These are phyloP conservation scores for Achlya hypogyna DNA, from an alignment of 352 stramenopile species.

Conservation along the genomic window DNA sequence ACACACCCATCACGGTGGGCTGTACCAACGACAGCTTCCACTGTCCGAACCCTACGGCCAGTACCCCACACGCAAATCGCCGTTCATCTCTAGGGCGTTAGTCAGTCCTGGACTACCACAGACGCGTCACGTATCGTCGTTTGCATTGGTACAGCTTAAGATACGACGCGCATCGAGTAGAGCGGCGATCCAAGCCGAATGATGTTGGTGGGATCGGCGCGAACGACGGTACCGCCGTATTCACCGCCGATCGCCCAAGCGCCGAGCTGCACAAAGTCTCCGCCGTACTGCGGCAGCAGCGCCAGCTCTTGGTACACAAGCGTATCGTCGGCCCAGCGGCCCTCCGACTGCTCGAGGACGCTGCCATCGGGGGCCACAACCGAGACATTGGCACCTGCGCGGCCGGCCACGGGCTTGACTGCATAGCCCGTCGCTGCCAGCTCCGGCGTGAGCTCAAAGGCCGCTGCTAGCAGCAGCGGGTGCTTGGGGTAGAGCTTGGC, in stretches of 20 bases:
- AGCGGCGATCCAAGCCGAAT: background rate
- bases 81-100: too few species aligned
- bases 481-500: constrained; percentile 3
- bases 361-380: background rate
- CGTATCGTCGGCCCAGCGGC: constrained; percentile 3
- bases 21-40: too few species aligned
- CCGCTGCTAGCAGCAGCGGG: background rate
- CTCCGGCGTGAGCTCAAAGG: constrained; percentile 8
- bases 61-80: too few species aligned
- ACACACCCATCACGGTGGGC: too few species aligned
- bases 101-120: too few species aligned
- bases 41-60: too few species aligned
- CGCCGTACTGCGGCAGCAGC: background rate
- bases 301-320: constrained; percentile 8
- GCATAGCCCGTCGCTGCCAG: background rate
- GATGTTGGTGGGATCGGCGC: background rate
- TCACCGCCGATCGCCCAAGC: background rate
- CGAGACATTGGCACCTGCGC: background rate
- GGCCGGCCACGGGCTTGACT: background rate
- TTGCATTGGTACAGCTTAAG: background rate
- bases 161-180: background rate
- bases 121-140: background rate
- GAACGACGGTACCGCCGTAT: constrained; percentile 2
- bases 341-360: background rate
- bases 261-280: constrained; percentile 5